Evolutionary conservation across 768 basidiomycete genomes (phyloP).

Genomic region (Tricholomella constricta): DNA sequence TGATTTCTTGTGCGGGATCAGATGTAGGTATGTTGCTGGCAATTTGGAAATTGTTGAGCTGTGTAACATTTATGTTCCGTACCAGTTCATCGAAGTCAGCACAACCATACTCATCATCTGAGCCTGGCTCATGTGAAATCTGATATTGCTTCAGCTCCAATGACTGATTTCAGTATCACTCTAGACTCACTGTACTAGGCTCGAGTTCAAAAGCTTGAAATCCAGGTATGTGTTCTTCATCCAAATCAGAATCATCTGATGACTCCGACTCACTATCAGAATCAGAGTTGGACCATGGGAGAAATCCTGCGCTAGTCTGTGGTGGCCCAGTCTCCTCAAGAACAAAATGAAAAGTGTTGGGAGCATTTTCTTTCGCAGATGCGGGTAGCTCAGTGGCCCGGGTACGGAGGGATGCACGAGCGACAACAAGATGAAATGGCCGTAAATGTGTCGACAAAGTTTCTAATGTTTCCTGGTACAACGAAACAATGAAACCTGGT

Average conservation of each 20-base stretch:
- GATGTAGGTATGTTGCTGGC: no score
- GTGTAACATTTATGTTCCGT: background rate
- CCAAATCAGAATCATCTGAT: background rate
- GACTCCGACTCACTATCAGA: background rate
- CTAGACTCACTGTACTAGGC: background rate
- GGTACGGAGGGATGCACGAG: background rate
- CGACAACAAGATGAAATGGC: constrained; percentile 1
- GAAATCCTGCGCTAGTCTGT: background rate
- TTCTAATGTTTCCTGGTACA: background rate
- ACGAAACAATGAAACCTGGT: background rate
- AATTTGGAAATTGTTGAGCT: background rate
- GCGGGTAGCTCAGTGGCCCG: background rate
- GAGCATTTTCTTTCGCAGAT: background rate
- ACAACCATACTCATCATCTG: background rate
- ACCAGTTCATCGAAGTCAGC: background rate
- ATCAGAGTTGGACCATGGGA: background rate
- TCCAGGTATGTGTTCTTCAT: background rate
- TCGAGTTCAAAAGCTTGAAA: background rate
- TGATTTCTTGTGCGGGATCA: background rate
- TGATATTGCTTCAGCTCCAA: background rate
- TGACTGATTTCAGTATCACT: background rate
- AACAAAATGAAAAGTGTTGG: background rate
- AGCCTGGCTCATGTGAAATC: background rate
- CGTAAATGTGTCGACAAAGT: background rate
- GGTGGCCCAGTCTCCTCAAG: background rate